Evolutionary conservation across 1,284 basidiomycete species (phyloP).

Genomic region (Leccinum subrobustum): DNA sequence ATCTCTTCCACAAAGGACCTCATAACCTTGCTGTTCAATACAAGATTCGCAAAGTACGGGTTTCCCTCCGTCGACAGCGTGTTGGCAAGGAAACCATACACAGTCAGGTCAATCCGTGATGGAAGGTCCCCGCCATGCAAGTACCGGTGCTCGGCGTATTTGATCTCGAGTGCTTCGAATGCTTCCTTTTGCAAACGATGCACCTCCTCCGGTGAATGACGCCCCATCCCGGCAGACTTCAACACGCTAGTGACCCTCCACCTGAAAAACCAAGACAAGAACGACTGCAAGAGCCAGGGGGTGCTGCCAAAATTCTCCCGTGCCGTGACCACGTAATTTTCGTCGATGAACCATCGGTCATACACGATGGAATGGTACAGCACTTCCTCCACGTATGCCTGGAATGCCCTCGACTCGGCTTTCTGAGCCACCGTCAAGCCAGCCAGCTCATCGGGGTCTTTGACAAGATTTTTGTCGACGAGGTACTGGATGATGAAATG

Average conservation of each 20-base stretch:
- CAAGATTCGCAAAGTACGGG: conserved; percentile 29
- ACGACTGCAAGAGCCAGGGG: conserved; percentile 19
- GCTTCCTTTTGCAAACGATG: conserved; percentile 32
- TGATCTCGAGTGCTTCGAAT: conserved; percentile 31
- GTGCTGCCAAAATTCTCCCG: conserved; percentile 18
- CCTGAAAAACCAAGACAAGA: conserved; percentile 26
- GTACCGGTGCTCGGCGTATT: conserved; percentile 22
- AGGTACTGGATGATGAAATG: conserved; percentile 36
- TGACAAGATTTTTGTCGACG: conserved; percentile 23
- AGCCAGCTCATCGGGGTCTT: conserved; percentile 31
- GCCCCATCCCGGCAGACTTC: conserved; percentile 28
- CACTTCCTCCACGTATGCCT: conserved; percentile 34
- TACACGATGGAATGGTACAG: conserved; percentile 31
- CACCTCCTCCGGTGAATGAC: conserved; percentile 34
- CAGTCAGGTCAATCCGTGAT: conserved; percentile 33
- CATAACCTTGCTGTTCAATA: conserved; percentile 23
- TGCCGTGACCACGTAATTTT: conserved; percentile 22
- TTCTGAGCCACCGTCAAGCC: conserved; percentile 28
- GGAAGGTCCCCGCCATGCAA: conserved; percentile 29
- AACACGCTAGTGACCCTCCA: conserved; percentile 20
- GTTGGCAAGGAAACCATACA: conserved; percentile 34
- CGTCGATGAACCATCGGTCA: conserved; percentile 32
- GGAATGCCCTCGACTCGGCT: conserved; percentile 36
- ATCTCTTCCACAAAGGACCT: conserved; percentile 24
- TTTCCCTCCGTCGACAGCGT: conserved; percentile 22